These are phyloP conservation scores for Colletotrichum theobromicola DNA, from an alignment of 2,329 filamentous ascomycete species.

Conservation along the genomic window DNA sequence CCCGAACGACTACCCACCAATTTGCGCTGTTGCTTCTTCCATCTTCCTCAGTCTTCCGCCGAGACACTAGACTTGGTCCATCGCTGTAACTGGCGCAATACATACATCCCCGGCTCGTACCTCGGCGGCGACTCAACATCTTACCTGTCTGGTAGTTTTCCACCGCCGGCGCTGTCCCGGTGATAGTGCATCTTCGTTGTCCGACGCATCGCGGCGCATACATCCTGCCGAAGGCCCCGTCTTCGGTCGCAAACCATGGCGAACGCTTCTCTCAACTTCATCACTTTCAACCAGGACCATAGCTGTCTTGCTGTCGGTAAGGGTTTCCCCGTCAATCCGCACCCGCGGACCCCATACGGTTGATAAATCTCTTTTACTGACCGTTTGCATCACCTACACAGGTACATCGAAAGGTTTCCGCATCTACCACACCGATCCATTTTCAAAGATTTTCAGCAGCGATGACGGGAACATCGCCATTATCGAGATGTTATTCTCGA, in stretches of 20 bases:
- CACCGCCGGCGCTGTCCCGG: conserved; percentile 5
- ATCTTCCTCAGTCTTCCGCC: not conserved
- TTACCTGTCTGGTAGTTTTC: not conserved
- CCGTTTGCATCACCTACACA: conserved; percentile 36
- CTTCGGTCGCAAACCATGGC: conserved; percentile 54
- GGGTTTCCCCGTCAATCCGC: conserved; percentile 30
- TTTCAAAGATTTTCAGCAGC: conserved; percentile 92
- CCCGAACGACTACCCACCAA: not conserved
- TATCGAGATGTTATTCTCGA: conserved; percentile 98
- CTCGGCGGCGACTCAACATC: not conserved
- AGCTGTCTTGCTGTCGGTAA: conserved; percentile 93
- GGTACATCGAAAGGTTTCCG: conserved; percentile 93
- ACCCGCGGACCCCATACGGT: not conserved
- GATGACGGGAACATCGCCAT: conserved; percentile 95
- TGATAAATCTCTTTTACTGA: not conserved
- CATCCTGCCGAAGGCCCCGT: not conserved
- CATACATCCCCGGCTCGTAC: not conserved
- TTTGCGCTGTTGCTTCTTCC: not conserved
- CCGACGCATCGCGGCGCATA: not conserved
- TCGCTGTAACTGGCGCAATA: not conserved
- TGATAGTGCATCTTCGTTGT: not conserved
- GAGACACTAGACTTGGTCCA: not conserved
- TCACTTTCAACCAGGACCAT: conserved; percentile 99
- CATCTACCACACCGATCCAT: conserved; percentile 96
- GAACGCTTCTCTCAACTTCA: conserved; percentile 85